Evolutionary conservation across 371 early-diverging fungal genomes (phyloP).

Genomic region (Mortierella sp.): DNA sequence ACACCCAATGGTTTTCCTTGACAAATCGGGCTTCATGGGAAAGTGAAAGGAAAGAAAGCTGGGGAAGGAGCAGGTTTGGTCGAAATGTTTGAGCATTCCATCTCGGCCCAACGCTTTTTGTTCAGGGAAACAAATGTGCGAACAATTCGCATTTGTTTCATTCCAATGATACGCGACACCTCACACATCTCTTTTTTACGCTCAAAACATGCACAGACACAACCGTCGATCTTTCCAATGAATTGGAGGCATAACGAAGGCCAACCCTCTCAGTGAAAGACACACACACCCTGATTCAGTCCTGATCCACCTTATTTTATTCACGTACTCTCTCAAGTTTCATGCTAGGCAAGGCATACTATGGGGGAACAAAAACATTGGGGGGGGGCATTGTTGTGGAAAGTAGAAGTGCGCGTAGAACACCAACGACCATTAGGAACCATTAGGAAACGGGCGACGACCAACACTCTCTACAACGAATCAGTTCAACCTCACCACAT

Average conservation of each 20-base stretch:
- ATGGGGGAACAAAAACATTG: neutral
- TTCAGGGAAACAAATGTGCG: constrained; percentile 1
- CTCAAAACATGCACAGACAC: neutral
- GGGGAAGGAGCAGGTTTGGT: neutral
- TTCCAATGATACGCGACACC: neutral
- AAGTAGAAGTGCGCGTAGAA: neutral
- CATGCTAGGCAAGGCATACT: neutral
- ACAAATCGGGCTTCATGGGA: neutral
- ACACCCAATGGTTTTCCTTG: constrained; percentile 1
- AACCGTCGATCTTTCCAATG: neutral
- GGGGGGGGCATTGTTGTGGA: neutral
- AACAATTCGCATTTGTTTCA: constrained; percentile 3
- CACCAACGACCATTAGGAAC: neutral
- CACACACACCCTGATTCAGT: constrained; percentile 1
- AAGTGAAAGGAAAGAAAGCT: neutral
- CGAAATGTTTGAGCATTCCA: constrained; percentile 1
- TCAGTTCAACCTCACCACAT: neutral
- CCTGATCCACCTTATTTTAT: constrained; percentile 3
- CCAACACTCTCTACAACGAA: neutral
- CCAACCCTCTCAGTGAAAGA: neutral
- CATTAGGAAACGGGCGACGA: neutral
- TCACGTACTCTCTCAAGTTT: neutral
- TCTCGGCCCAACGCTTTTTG: too few species aligned
- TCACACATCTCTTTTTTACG: neutral
- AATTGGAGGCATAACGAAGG: neutral